Percentiles rank a stretch among this genome's conserved stretches.
Evolutionary conservation across 2,329 filamentous ascomycete species (phyloP).

Genomic region (Myriosclerotinia curreyana): DNA sequence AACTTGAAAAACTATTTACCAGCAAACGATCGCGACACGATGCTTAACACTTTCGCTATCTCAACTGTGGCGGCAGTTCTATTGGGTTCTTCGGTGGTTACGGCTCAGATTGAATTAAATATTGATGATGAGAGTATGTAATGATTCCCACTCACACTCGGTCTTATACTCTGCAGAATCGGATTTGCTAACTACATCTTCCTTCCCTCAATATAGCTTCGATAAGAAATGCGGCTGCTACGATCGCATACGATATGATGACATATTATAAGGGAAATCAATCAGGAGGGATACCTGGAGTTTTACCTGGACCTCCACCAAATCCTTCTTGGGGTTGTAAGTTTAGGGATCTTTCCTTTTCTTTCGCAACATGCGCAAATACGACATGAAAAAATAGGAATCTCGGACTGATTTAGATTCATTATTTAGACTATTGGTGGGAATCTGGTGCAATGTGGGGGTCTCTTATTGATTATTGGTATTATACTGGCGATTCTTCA

Average conservation of each 20-base stretch:
- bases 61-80: constrained; percentile 31
- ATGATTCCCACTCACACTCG: neutral
- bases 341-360: constrained; percentile 24
- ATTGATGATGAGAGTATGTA: constrained; percentile 33
- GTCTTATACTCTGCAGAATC: neutral
- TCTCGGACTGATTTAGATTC: neutral
- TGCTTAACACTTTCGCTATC: constrained; percentile 32
- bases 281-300: constrained; percentile 47
- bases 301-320: constrained; percentile 47
- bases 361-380: constrained; percentile 19
- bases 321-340: constrained; percentile 37
- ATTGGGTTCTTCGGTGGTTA: constrained; percentile 38
- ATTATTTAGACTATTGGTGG: constrained; percentile 53
- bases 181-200: constrained; percentile 28
- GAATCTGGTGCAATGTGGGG: constrained; percentile 61
- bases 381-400: neutral
- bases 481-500: constrained; percentile 55
- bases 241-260: constrained; percentile 41
- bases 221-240: constrained; percentile 37
- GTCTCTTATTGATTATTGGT: constrained; percentile 60
- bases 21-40: constrained; percentile 16
- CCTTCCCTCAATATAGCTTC: constrained; percentile 42
- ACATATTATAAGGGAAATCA: constrained; percentile 44
- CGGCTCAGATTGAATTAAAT: constrained; percentile 35
- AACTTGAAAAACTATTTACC: neutral